Conservation (phyloP, 495 filamentous ascomycete genomes). For the Penicillium steckii region DNA sequence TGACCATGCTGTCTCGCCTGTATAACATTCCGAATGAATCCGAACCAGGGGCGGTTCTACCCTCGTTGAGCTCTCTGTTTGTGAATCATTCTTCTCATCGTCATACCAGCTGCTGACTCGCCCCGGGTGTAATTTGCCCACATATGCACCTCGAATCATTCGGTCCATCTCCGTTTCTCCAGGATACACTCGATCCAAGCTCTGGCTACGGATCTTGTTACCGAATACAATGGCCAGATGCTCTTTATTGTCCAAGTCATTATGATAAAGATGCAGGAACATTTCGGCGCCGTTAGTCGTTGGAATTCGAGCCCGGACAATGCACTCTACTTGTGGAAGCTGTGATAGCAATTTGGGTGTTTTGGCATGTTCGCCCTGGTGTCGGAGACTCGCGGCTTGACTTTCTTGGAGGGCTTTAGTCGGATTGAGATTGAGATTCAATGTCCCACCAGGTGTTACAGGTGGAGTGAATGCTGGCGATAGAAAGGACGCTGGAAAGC, state of each 20-base stretch:
- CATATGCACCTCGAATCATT: conserved; percentile 92
- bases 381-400: conserved; percentile 22
- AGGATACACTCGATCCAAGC: conserved; percentile 72
- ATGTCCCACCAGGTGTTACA: conserved; percentile 63
- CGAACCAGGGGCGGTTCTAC: conserved; percentile 68
- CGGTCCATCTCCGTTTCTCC: conserved; percentile 96
- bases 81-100: conserved; percentile 20
- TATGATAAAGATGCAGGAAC: conserved; percentile 94
- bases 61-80: conserved; percentile 8
- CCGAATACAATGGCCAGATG: conserved; percentile 99
- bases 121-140: conserved; percentile 82
- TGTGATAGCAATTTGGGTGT: conserved; percentile 65
- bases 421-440: conserved; percentile 38
- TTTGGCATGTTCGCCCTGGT: conserved; percentile 48
- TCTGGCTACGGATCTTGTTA: conserved; percentile 72
- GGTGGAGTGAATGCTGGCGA: conserved; percentile 81
- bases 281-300: conserved; percentile 90
- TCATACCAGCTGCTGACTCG: conserved; percentile 67
- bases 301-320: conserved; percentile 81
- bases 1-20: conserved; percentile 96
- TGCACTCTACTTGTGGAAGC: conserved; percentile 74
- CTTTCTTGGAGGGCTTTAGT: conserved; percentile 37
- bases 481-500: conserved; percentile 55
- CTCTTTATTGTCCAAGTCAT: conserved; percentile 90
- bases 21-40: conserved; percentile 99